Percentiles rank a stretch among this genome's conserved stretches.
Evolutionary conservation across 768 basidiomycete genomes (phyloP).

Genomic region (Termitomyces heimii): DNA sequence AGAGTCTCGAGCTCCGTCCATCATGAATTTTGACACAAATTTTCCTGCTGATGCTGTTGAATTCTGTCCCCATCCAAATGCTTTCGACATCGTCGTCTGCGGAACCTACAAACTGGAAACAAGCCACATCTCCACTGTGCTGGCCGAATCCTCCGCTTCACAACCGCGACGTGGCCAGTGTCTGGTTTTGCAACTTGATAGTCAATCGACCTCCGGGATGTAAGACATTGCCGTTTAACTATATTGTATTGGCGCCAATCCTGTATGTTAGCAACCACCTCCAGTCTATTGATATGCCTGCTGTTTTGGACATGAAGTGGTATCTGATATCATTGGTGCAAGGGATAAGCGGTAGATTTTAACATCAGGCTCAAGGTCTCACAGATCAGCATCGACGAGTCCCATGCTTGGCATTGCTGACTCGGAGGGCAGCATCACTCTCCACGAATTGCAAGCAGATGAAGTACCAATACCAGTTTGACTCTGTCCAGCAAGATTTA

Average conservation of each 20-base stretch:
- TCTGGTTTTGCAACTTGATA: conserved; percentile 51
- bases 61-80: conserved; percentile 71
- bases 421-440: conserved; percentile 73
- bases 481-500: not conserved
- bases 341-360: not conserved
- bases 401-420: conserved; percentile 72
- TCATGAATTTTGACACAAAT: conserved; percentile 47
- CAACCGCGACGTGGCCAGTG: conserved; percentile 66
- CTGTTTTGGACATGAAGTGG: conserved; percentile 96
- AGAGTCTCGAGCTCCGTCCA: not conserved
- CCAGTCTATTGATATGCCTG: conserved; percentile 69
- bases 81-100: conserved; percentile 67
- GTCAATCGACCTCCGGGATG: conserved; percentile 22
- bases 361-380: conserved; percentile 43
- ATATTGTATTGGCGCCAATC: not conserved
- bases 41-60: conserved; percentile 89
- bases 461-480: conserved; percentile 16
- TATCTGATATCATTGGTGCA: conserved; percentile 21
- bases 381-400: conserved; percentile 31
- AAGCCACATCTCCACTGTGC: not conserved
- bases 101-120: conserved; percentile 86
- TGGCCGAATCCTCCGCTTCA: conserved; percentile 4
- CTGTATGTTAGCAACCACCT: conserved; percentile 41
- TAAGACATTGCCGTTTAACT: conserved; percentile 18
- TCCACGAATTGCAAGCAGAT: conserved; percentile 50